These are phyloP conservation scores for Fusarium brevicatenulatum DNA, from an alignment of 2,329 filamentous ascomycete species.

Conservation along the genomic window DNA sequence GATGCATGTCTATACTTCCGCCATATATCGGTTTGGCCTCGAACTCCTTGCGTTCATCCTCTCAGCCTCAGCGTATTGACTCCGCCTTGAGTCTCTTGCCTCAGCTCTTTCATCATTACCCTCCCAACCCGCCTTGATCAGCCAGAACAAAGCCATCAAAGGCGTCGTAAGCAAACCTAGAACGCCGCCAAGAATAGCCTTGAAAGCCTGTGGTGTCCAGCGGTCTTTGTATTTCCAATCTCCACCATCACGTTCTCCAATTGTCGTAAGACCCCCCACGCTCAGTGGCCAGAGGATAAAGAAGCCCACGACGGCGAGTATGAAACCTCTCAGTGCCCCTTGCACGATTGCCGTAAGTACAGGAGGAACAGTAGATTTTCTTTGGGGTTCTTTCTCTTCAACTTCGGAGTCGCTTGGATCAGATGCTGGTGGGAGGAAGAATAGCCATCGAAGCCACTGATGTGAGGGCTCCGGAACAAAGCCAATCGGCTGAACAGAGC, in stretches of 20 bases:
- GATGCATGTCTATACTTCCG: neutral
- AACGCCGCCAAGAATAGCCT: constrained; percentile 58
- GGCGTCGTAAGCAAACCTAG: constrained; percentile 60
- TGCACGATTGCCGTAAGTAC: constrained; percentile 41
- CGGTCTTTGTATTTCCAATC: constrained; percentile 56
- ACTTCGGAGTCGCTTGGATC: neutral
- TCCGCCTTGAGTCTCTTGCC: constrained; percentile 11
- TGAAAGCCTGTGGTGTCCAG: constrained; percentile 63
- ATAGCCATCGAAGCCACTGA: constrained; percentile 53
- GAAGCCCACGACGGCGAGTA: constrained; percentile 51
- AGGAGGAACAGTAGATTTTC: neutral
- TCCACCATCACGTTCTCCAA: constrained; percentile 50
- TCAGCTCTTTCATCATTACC: constrained; percentile 11
- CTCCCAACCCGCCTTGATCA: constrained; percentile 60
- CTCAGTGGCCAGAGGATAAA: constrained; percentile 55
- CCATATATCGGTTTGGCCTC: neutral
- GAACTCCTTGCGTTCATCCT: neutral
- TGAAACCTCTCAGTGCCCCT: constrained; percentile 42
- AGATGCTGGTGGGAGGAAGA: constrained; percentile 23
- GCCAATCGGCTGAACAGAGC: constrained; percentile 59
- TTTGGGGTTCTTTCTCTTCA: neutral
- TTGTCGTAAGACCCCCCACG: constrained; percentile 55
- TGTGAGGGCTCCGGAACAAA: constrained; percentile 52
- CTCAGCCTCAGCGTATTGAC: neutral
- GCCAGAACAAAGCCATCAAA: constrained; percentile 60